Conservation (phyloP, 2,329 filamentous ascomycete species). For the Metarhizium robertsii region DNA sequence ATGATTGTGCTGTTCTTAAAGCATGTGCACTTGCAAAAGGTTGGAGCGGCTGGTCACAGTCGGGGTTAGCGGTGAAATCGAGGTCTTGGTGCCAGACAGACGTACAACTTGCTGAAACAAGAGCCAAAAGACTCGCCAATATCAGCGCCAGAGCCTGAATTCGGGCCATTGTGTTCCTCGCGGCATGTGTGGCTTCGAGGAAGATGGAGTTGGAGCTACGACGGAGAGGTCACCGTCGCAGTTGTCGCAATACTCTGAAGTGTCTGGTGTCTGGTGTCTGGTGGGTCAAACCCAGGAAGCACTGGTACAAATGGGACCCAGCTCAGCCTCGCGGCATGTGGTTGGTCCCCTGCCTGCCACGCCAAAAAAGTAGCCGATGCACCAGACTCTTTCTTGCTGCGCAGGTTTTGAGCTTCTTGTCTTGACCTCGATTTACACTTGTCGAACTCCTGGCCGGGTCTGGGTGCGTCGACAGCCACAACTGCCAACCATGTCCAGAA, state of each 20-base stretch:
- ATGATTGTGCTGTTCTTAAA: slow-evolving; percentile 62
- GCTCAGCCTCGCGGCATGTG: slow-evolving; percentile 12
- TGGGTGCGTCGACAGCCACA: not conserved
- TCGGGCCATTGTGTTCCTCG: slow-evolving; percentile 27
- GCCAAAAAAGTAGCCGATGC: too few relatives aligned
- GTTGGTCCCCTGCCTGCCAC: too few relatives aligned
- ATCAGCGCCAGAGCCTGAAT: slow-evolving; percentile 27
- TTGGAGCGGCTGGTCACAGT: slow-evolving; percentile 41
- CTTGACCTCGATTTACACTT: not conserved
- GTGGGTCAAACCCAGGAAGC: too few relatives aligned
- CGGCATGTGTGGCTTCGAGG: not conserved
- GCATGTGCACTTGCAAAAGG: slow-evolving; percentile 63
- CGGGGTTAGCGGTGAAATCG: slow-evolving; percentile 12
- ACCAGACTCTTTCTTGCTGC: too few relatives aligned
- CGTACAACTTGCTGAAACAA: slow-evolving; percentile 34
- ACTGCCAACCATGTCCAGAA: slow-evolving; percentile 29
- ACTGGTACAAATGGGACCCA: not conserved
- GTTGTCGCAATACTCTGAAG: too few relatives aligned
- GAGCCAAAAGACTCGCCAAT: slow-evolving; percentile 23
- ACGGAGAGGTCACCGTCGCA: not conserved
- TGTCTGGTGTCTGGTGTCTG: too few relatives aligned
- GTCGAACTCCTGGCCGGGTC: not conserved
- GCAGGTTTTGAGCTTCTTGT: too few relatives aligned
- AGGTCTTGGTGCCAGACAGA: slow-evolving; percentile 4
- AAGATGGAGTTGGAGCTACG: not conserved